A percentile compares a stretch with the other conserved stretches of the same genome.
Conservation (phyloP, 169 alveolate genomes). For the Eimeria maxima region DNA sequence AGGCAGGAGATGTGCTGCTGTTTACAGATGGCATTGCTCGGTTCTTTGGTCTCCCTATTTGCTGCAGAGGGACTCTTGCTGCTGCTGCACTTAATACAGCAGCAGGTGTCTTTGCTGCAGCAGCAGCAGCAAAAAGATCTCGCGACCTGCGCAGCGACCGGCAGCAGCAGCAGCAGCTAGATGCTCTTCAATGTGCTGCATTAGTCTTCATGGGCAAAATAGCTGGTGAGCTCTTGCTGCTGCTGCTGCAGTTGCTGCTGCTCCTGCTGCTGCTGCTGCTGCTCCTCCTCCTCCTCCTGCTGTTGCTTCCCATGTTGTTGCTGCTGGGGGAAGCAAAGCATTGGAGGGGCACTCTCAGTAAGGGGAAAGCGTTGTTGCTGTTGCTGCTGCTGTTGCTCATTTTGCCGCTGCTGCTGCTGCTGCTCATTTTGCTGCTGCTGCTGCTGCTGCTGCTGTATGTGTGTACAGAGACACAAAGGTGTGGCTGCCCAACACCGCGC, state of each 20-base stretch:
- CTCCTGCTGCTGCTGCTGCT: not conserved
- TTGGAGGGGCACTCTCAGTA: not conserved
- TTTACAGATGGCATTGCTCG: slow-evolving; percentile 31
- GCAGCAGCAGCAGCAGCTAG: slow-evolving; percentile 66
- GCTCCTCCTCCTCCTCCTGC: not conserved
- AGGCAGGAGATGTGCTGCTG: slow-evolving; percentile 16
- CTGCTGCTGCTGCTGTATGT: slow-evolving; percentile 38
- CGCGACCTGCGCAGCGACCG: not conserved
- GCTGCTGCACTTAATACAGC: slow-evolving; percentile 1
- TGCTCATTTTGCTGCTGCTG: not conserved
- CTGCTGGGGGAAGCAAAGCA: not conserved
- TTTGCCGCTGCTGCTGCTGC: not conserved
- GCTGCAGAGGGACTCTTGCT: slow-evolving; percentile 34
- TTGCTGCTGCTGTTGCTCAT: not conserved
- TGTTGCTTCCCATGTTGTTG: not conserved
- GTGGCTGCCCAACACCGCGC: slow-evolving; percentile 22
- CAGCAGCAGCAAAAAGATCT: not conserved
- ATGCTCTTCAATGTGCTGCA: slow-evolving; percentile 49
- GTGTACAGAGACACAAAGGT: slow-evolving; percentile 32
- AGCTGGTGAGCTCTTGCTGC: slow-evolving; percentile 34
- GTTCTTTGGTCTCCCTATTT: not conserved
- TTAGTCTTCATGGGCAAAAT: not conserved
- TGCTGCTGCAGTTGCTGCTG: not conserved
- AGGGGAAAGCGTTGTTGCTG: not conserved
- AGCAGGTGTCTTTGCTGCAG: slow-evolving; percentile 30